Base-by-base conservation (phyloP, 1,284 basidiomycete genomes). In the Ceratobasidium sp. region DNA sequence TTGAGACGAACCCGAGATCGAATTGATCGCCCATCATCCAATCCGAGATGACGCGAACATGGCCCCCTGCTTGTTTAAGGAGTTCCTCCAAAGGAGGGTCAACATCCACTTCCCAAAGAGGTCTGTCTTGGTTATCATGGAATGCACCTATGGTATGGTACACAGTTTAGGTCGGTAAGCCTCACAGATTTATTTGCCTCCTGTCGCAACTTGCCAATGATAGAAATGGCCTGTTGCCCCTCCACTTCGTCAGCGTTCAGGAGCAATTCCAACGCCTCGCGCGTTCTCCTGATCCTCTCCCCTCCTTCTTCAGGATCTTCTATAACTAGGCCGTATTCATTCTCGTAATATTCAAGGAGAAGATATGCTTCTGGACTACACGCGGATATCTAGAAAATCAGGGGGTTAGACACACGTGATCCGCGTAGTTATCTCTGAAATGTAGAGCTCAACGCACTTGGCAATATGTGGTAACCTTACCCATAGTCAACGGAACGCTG, bases 1-100 rank as follows among this genome's bases (percentile, higher is more conserved):
- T 53, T 15, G 13, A 40, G 42, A 52, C 45, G 38, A 55, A 68
- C 7, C 65, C 53, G 10, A 68, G 27, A n/a, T 55, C 52, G 22
- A 68, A 47, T 29, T 55, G 45, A 13, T 43, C 32, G 1, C 53
- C 65, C 49, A 68, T 68, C 12, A 27, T 20, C 13, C 53, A 68
- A 27, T 53, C 65, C 6, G 20, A 27, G 15, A 56, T n/a, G 4
- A 31, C 65, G 6, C 53, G 38, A 35, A 56, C 53, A 38, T 27
- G 53, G n/a, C 53, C 42, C 47, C 56, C 40, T 5, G 40, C 52
- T 8, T 55, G 20, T 45, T 25, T 42, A 5, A 68, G 32, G 7
- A 34, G 42, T n/a, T n/a, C n/a, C n/a, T n/a, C n/a, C n/a, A n/a
- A n/a, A n/a, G n/a, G n/a, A n/a, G n/a, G n/a, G n/a, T n/a, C n/a